Percentiles rank a stretch among this genome's conserved stretches.
Conservation (phyloP, 441 rosid genomes). For the California macrophylla region DNA sequence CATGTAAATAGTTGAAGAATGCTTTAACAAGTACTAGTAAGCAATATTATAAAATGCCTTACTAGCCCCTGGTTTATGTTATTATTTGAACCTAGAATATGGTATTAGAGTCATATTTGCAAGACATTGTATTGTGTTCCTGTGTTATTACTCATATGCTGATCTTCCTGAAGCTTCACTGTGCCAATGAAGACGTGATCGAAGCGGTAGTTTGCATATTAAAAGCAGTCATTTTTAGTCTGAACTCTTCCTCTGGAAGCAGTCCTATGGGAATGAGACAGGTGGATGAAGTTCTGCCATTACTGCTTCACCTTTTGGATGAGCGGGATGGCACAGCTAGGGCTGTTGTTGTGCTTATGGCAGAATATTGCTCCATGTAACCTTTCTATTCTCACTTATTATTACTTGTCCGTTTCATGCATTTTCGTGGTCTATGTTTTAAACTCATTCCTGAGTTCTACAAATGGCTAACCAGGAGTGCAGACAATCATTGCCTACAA, state of each 20-base stretch:
- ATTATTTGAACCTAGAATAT: slow-evolving; percentile 4
- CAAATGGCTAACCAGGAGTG: slow-evolving; percentile 40
- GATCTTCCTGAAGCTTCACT: slow-evolving; percentile 49
- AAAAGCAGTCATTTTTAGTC: slow-evolving; percentile 50
- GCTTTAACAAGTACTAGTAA: neutral
- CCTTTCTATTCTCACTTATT: slow-evolving; percentile 13
- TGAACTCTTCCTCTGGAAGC: slow-evolving; percentile 38
- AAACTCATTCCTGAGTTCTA: slow-evolving; percentile 28
- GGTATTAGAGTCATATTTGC: neutral
- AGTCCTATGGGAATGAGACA: slow-evolving; percentile 34
- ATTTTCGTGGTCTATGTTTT: slow-evolving; percentile 16
- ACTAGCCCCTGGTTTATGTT: neutral
- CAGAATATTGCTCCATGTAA: slow-evolving; percentile 72
- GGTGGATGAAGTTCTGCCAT: slow-evolving; percentile 48
- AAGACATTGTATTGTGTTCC: slow-evolving; percentile 9
- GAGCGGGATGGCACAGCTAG: slow-evolving; percentile 78
- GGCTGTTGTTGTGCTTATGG: slow-evolving; percentile 61
- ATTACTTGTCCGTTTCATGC: neutral
- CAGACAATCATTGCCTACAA: slow-evolving; percentile 45
- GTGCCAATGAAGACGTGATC: slow-evolving; percentile 60
- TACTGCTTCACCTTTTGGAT: slow-evolving; percentile 70
- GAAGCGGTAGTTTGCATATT: slow-evolving; percentile 56
- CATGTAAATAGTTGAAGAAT: slow-evolving; percentile 1
- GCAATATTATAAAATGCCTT: neutral
- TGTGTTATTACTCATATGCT: slow-evolving; percentile 17